These are phyloP conservation scores for Alternaria ventricosa DNA, from an alignment of 2,329 filamentous ascomycete species.

Conservation along the genomic window DNA sequence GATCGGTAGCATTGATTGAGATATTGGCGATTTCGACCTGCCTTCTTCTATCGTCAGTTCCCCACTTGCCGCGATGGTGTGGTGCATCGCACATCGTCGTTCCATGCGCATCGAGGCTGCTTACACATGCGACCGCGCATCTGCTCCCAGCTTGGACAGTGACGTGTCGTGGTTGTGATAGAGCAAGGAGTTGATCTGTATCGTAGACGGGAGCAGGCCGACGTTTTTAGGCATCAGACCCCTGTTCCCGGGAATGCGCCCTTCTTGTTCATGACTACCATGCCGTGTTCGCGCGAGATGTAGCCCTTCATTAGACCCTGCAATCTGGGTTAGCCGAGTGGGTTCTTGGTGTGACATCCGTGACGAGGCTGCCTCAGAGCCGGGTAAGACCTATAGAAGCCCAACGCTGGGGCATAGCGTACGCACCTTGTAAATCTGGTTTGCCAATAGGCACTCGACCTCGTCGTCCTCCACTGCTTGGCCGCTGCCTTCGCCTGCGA, in stretches of 20 bases:
- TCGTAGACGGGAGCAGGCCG: constrained; percentile 8
- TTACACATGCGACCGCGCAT: neutral
- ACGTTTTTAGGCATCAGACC: constrained; percentile 51
- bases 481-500: constrained; percentile 58
- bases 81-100: neutral
- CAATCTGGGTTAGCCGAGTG: constrained; percentile 22
- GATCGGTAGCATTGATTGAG: neutral
- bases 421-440: constrained; percentile 96
- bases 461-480: constrained; percentile 82
- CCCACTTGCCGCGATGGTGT: neutral
- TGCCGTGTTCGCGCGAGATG: constrained; percentile 87
- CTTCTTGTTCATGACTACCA: constrained; percentile 90
- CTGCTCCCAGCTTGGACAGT: constrained; percentile 4
- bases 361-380: constrained; percentile 17
- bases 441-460: constrained; percentile 92
- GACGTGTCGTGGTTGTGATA: constrained; percentile 11
- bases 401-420: neutral
- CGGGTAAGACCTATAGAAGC: neutral
- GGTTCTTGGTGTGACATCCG: constrained; percentile 5
- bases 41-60: neutral
- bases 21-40: neutral
- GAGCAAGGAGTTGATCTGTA: constrained; percentile 14
- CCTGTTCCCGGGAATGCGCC: constrained; percentile 94
- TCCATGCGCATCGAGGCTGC: neutral
- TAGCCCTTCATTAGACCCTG: constrained; percentile 97